These are phyloP conservation scores for Mycena leptocephala DNA, from an alignment of 768 basidiomycete genomes.

Conservation along the genomic window DNA sequence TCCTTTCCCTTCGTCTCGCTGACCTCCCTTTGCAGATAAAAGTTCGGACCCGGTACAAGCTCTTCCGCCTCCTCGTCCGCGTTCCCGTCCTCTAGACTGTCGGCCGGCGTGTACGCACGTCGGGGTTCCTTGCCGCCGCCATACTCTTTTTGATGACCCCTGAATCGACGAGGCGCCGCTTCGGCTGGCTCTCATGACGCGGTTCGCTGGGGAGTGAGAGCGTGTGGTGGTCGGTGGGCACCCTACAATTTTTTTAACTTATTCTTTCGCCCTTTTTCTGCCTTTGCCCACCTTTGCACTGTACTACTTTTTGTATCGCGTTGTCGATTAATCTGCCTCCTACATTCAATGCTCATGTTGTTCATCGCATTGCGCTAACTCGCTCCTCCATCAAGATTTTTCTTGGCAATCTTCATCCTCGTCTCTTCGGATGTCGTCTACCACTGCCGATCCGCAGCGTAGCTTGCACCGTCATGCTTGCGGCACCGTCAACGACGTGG, in stretches of 20 bases:
- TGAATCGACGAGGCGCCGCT: slow-evolving; percentile 80
- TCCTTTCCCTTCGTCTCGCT: background rate
- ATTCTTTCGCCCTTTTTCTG: background rate
- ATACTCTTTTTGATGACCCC: slow-evolving; percentile 49
- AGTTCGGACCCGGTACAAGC: slow-evolving; percentile 92
- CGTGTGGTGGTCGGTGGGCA: slow-evolving; percentile 40
- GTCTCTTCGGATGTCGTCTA: too few species aligned
- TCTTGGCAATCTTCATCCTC: too few species aligned
- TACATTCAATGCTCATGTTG: too few species aligned
- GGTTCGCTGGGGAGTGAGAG: slow-evolving; percentile 42
- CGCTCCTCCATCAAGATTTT: too few species aligned
- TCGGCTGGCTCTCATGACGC: slow-evolving; percentile 82
- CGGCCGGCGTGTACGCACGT: slow-evolving; percentile 48
- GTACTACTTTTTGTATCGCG: slow-evolving; percentile 33
- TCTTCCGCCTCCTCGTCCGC: slow-evolving; percentile 92
- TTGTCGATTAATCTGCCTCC: too few species aligned
- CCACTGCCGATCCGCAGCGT: too few species aligned
- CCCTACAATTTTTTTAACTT: slow-evolving; percentile 47
- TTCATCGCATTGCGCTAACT: too few species aligned
- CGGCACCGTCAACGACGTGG: too few species aligned
- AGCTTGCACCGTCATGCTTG: too few species aligned
- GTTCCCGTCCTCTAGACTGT: slow-evolving; percentile 91
- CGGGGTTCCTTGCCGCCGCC: slow-evolving; percentile 53
- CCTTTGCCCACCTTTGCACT: background rate
- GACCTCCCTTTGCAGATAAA: slow-evolving; percentile 59